Base-by-base conservation (phyloP, 2,329 filamentous ascomycete species). In the Colletotrichum sp. region DNA sequence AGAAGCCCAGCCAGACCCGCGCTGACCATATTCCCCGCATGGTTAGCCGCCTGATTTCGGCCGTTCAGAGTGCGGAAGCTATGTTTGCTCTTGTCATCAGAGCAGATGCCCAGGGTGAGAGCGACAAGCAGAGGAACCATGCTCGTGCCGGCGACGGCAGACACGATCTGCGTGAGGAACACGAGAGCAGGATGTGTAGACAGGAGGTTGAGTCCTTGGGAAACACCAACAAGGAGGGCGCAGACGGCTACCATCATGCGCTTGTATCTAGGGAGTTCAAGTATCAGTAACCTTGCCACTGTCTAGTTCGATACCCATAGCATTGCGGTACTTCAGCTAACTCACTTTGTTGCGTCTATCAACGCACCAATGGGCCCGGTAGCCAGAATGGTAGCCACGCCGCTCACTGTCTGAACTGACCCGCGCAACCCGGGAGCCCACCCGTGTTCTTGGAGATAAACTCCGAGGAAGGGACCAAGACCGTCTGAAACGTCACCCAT, bases 401-500 rank as follows among this genome's bases (percentile, higher is more conserved):
- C 69, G n/a, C 72, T 32, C 15, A 30, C 69, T 1, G 72, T 75
- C 19, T 32, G 66, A 25, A 75, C 72, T 19, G 63, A 55, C 13
- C 72, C 72, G 36, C 72, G 72, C 62, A 75, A 36, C 13, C 72
- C 72, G 7, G 72, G 62, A n/a, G 62, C 39, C 72, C 72, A 75
- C 8, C 72, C 72, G 63, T 52, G 69, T 22, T 75, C 49, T n/a
- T 75, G 72, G 13, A 75, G 69, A 16, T 72, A 75, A 15, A 75
- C 72, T 62, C 72, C 72, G 6, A 75, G 69, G 8, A 72, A 75
- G 12, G 72, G 72, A 8, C 72, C 69, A 2, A 75, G 30, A 5
- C 72, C 72, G 29, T 75, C 72, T n/a, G 65, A 55, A 11, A 75
- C 72, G 11, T 75, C 72, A 27, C 72, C 72, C 72, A 75, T 67